These are phyloP conservation scores for Tulasnella sp. DNA, from an alignment of 768 basidiomycete species.

Conservation along the genomic window DNA sequence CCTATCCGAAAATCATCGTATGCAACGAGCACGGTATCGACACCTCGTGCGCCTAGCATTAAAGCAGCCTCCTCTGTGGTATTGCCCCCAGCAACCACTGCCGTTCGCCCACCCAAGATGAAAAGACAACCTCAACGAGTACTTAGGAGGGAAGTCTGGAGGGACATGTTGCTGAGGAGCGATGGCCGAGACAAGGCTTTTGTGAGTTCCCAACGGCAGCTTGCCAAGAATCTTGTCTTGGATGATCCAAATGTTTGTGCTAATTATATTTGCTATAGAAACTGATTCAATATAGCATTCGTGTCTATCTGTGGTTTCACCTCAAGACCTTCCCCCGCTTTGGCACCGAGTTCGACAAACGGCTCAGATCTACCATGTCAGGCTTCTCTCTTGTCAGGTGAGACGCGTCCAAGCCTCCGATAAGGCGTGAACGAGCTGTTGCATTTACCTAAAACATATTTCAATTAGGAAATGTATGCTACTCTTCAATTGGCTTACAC, in stretches of 20 bases:
- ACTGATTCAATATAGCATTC: constrained; percentile 75
- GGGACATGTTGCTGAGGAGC: constrained; percentile 65
- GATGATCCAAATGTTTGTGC: neutral
- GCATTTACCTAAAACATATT: neutral
- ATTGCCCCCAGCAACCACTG: too few species aligned
- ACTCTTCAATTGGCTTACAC: constrained; percentile 74
- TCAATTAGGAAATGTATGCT: constrained; percentile 57
- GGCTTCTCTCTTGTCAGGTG: constrained; percentile 69
- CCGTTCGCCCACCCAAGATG: neutral
- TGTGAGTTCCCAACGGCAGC: constrained; percentile 35
- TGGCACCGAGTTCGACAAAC: constrained; percentile 38
- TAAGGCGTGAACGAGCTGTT: neutral
- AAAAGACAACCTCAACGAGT: constrained; percentile 24
- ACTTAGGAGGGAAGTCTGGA: constrained; percentile 57
- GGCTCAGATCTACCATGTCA: constrained; percentile 48
- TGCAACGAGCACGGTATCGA: neutral
- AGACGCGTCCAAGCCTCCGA: neutral
- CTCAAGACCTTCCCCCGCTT: constrained; percentile 22
- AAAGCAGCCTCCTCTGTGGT: too few species aligned
- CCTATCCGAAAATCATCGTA: neutral
- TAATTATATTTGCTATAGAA: constrained; percentile 37
- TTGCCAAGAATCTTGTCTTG: neutral
- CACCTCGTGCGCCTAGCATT: neutral
- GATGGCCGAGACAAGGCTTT: constrained; percentile 76
- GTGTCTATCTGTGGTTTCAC: constrained; percentile 61